phyloP scores from a whole-genome alignment of 2,329 filamentous ascomycete genomes.

The Cercospora brassicicola region DNA sequence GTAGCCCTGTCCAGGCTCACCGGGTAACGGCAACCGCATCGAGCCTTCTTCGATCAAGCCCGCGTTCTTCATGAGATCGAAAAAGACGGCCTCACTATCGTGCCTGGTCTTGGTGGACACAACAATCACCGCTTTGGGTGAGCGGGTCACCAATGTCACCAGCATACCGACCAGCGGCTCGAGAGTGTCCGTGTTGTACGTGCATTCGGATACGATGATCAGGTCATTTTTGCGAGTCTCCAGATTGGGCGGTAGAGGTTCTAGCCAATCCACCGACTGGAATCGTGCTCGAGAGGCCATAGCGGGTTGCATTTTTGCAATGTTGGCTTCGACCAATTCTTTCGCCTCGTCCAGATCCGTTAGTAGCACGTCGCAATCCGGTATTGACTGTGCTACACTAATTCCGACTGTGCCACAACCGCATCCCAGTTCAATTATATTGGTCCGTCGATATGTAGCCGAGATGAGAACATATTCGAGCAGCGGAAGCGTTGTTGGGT shows the following conservation, averaged over 20 bases:
- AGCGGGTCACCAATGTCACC: conserved; percentile 47
- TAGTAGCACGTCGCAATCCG: conserved; percentile 56
- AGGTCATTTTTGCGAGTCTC: conserved; percentile 54
- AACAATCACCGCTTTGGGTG: conserved; percentile 54
- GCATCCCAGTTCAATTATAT: conserved; percentile 64
- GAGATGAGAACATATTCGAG: conserved; percentile 42
- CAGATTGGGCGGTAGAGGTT: conserved; percentile 45
- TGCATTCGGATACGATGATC: conserved; percentile 68
- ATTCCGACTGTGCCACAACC: conserved; percentile 70
- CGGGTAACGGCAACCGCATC: conserved; percentile 36
- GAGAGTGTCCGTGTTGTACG: conserved; percentile 69
- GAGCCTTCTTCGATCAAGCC: conserved; percentile 36
- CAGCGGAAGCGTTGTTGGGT: conserved; percentile 36
- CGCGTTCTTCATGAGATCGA: conserved; percentile 55
- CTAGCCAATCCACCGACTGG: conserved; percentile 64
- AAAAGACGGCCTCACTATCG: conserved; percentile 65
- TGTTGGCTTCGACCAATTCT: conserved; percentile 61
- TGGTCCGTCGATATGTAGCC: conserved; percentile 46
- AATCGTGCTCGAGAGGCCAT: conserved; percentile 50
- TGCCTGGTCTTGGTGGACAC: conserved; percentile 69
- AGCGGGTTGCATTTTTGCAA: conserved; percentile 47
- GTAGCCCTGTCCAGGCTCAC: conserved; percentile 39
- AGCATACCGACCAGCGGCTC: conserved; percentile 63
- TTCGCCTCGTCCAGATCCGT: conserved; percentile 67
- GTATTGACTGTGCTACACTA: conserved; percentile 57